These are phyloP conservation scores for Boletus insuetus DNA, from an alignment of 768 basidiomycete genomes.

Conservation along the genomic window DNA sequence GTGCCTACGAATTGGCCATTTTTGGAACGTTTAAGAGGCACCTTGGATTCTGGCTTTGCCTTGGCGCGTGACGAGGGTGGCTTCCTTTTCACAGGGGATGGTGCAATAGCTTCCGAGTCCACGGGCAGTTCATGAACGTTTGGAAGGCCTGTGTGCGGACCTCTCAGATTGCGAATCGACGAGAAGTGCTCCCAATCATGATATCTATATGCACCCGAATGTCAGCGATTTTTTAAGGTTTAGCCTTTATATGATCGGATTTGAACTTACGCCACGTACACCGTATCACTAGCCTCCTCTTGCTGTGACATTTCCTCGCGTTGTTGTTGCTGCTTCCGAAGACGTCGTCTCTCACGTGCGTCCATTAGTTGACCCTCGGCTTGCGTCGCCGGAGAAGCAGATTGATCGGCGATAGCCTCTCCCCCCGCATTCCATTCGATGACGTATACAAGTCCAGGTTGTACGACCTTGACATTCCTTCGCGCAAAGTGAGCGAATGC, in stretches of 20 bases:
- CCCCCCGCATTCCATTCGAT: constrained; percentile 76
- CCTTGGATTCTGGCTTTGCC: constrained; percentile 24
- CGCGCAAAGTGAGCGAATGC: constrained; percentile 82
- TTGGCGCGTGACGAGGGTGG: constrained; percentile 31
- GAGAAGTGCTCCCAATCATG: constrained; percentile 96
- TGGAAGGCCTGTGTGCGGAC: constrained; percentile 79
- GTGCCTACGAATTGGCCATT: constrained; percentile 23
- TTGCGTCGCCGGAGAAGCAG: constrained; percentile 27
- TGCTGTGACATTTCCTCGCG: constrained; percentile 19
- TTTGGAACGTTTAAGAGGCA: constrained; percentile 14
- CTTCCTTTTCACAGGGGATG: constrained; percentile 37
- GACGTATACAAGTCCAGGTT: constrained; percentile 88
- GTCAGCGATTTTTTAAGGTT: constrained; percentile 9
- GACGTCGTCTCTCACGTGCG: constrained; percentile 44
- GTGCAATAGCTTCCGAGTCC: constrained; percentile 27
- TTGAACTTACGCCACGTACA: constrained; percentile 80
- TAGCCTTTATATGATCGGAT: constrained; percentile 6
- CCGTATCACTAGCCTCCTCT: constrained; percentile 37
- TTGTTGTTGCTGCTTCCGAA: constrained; percentile 39
- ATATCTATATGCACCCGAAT: constrained; percentile 47
- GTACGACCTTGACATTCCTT: constrained; percentile 86
- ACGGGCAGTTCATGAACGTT: constrained; percentile 51
- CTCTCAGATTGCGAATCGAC: constrained; percentile 82
- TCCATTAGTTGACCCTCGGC: constrained; percentile 25
- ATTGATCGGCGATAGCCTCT: constrained; percentile 34